phyloP scores from a whole-genome alignment of 1,284 basidiomycete genomes.

The Neonothopanus nambi region DNA sequence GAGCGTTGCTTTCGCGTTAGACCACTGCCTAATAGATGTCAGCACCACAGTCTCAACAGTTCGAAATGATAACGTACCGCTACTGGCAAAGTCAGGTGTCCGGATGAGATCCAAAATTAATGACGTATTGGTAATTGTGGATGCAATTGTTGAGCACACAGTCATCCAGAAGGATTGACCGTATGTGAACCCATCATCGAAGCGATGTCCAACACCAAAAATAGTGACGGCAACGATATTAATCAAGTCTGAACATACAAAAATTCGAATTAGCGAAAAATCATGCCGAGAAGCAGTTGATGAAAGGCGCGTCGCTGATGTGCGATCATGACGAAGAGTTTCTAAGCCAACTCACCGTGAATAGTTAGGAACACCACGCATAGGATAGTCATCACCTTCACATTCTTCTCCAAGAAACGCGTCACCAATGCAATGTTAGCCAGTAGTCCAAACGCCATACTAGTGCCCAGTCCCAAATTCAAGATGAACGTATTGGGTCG shows the following conservation, averaged over 20 bases:
- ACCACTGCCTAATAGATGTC: constrained; percentile 53
- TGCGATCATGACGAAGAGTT: not conserved
- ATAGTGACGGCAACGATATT: constrained; percentile 62
- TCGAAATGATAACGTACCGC: constrained; percentile 46
- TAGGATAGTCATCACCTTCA: constrained; percentile 62
- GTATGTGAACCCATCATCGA: constrained; percentile 71
- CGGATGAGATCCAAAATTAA: constrained; percentile 62
- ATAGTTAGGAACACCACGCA: constrained; percentile 64
- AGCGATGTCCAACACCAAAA: constrained; percentile 68
- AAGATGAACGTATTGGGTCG: constrained; percentile 59
- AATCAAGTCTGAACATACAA: constrained; percentile 56
- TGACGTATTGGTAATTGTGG: constrained; percentile 68
- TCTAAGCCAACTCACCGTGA: constrained; percentile 53
- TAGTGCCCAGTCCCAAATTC: constrained; percentile 63
- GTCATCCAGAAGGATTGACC: constrained; percentile 82
- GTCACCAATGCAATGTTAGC: constrained; percentile 71
- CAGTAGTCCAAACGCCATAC: constrained; percentile 66
- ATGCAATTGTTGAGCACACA: constrained; percentile 72
- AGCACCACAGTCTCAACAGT: constrained; percentile 1
- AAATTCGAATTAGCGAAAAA: not conserved
- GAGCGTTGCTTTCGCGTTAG: constrained; percentile 80
- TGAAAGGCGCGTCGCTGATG: too few relatives aligned
- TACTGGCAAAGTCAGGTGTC: constrained; percentile 66
- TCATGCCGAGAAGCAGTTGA: not conserved
- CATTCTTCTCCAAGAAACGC: constrained; percentile 70